Conservation (phyloP, 352 stramenopile genomes). For the Hyaloperonospora brassicae region DNA sequence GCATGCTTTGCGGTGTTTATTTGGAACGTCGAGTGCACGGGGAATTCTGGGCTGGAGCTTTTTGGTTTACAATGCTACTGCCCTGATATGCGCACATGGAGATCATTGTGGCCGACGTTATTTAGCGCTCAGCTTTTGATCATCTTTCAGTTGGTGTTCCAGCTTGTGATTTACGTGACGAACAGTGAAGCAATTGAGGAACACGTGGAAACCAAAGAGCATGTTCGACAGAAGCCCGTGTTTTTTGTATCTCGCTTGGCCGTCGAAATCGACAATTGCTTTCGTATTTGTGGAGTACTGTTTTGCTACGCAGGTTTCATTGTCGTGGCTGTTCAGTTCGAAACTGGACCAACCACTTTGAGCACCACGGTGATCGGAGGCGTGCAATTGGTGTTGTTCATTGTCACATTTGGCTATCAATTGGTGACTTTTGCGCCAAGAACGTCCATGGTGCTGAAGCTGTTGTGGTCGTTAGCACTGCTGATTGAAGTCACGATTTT, state of each 20-base stretch:
- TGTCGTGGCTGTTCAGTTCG: slow-evolving; percentile 56
- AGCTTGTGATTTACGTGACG: slow-evolving; percentile 77
- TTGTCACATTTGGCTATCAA: slow-evolving; percentile 62
- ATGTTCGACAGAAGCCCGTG: slow-evolving; percentile 60
- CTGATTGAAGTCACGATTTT: slow-evolving; percentile 62
- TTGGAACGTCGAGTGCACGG: slow-evolving; percentile 66
- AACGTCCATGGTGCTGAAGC: slow-evolving; percentile 59
- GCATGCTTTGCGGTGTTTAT: slow-evolving; percentile 72
- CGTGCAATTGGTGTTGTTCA: slow-evolving; percentile 53
- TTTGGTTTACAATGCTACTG: slow-evolving; percentile 71
- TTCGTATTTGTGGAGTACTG: slow-evolving; percentile 49
- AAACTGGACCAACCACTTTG: slow-evolving; percentile 36
- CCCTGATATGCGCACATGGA: slow-evolving; percentile 47
- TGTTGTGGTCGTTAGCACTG: slow-evolving; percentile 73
- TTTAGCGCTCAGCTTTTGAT: slow-evolving; percentile 80
- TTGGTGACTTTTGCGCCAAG: slow-evolving; percentile 63
- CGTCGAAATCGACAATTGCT: slow-evolving; percentile 73
- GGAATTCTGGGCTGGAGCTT: slow-evolving; percentile 36
- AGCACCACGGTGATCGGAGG: slow-evolving; percentile 63
- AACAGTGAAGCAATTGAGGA: slow-evolving; percentile 67
- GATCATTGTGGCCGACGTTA: slow-evolving; percentile 65
- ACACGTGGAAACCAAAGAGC: slow-evolving; percentile 46
- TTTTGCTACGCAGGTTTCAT: slow-evolving; percentile 71
- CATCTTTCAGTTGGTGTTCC: slow-evolving; percentile 78
- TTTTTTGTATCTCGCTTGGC: slow-evolving; percentile 67